These are phyloP conservation scores for Fonsecaea pedrosoi DNA, from an alignment of 2,329 filamentous ascomycete genomes.

Conservation along the genomic window DNA sequence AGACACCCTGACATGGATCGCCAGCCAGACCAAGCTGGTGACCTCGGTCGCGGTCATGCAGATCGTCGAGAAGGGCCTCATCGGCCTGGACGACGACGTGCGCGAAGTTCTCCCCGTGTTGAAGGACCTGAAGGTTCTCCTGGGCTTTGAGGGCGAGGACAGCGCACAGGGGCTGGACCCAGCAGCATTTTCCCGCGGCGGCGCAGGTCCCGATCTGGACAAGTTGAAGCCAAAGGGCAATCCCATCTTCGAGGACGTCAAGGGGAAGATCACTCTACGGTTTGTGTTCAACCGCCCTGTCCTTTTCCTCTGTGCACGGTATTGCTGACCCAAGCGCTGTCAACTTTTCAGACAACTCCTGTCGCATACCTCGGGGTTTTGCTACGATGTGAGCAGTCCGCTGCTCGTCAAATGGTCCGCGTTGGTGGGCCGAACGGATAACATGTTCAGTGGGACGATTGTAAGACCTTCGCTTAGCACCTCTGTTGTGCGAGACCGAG, in stretches of 20 bases:
- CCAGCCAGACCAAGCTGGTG: constrained; percentile 52
- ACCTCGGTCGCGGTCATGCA: constrained; percentile 61
- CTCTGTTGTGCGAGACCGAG: not conserved
- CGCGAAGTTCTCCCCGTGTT: constrained; percentile 57
- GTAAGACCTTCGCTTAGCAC: not conserved
- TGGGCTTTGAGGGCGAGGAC: constrained; percentile 24
- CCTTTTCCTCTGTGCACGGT: not conserved
- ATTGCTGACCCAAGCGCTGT: too few species aligned
- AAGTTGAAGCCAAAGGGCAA: constrained; percentile 19
- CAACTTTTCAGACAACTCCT: constrained; percentile 22
- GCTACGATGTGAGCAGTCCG: constrained; percentile 24
- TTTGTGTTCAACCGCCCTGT: not conserved
- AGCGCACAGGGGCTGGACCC: not conserved
- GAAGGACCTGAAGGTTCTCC: constrained; percentile 51
- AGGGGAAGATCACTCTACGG: constrained; percentile 28
- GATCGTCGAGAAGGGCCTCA: constrained; percentile 59
- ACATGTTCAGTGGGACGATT: constrained; percentile 43
- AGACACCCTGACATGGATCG: constrained; percentile 35
- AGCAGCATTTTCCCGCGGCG: not conserved
- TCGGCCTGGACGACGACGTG: constrained; percentile 57
- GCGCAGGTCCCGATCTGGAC: constrained; percentile 6
- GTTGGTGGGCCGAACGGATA: constrained; percentile 15
- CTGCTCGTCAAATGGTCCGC: constrained; percentile 27
- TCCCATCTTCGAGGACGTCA: constrained; percentile 25
- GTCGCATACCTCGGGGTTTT: constrained; percentile 23